These are phyloP conservation scores for Fusarium devonianum DNA, from an alignment of 2,329 filamentous ascomycete genomes.

Conservation along the genomic window DNA sequence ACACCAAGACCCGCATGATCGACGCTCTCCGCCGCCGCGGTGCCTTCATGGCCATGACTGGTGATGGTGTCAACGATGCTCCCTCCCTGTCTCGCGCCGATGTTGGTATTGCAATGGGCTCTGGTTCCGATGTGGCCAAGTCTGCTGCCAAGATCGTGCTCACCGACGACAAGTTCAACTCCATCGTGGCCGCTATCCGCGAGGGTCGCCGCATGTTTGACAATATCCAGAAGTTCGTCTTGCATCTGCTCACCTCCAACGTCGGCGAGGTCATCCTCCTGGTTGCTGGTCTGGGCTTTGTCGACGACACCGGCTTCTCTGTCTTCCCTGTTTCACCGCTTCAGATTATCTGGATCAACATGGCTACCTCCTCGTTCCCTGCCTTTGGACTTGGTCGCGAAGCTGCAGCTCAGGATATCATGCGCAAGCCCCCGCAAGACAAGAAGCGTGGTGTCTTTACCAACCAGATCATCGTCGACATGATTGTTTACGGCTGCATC, in stretches of 20 bases:
- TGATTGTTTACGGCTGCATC: slow-evolving; percentile 79
- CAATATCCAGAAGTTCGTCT: slow-evolving; percentile 87
- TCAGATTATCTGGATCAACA: slow-evolving; percentile 93
- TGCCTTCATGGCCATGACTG: slow-evolving; percentile 85
- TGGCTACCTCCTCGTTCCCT: slow-evolving; percentile 86
- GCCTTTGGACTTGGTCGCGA: slow-evolving; percentile 90
- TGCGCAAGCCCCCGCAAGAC: slow-evolving; percentile 80
- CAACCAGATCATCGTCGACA: slow-evolving; percentile 78
- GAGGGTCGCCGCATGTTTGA: slow-evolving; percentile 87
- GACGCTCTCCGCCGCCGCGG: slow-evolving; percentile 81
- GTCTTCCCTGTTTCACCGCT: slow-evolving; percentile 88
- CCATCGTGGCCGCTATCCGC: slow-evolving; percentile 82
- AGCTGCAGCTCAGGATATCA: slow-evolving; percentile 75
- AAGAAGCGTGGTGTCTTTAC: slow-evolving; percentile 75
- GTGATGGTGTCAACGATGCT: slow-evolving; percentile 87
- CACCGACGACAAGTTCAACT: slow-evolving; percentile 88
- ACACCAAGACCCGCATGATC: slow-evolving; percentile 91
- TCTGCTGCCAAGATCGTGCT: slow-evolving; percentile 83
- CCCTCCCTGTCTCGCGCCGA: slow-evolving; percentile 82
- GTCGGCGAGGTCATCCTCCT: slow-evolving; percentile 84
- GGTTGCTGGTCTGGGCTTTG: slow-evolving; percentile 82
- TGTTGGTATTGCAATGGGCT: slow-evolving; percentile 91
- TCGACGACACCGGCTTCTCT: slow-evolving; percentile 73
- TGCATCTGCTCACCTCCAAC: slow-evolving; percentile 81
- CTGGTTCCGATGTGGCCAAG: slow-evolving; percentile 85